Evolutionary conservation across 768 basidiomycete species (phyloP).

Genomic region (Tulasnella sp.): DNA sequence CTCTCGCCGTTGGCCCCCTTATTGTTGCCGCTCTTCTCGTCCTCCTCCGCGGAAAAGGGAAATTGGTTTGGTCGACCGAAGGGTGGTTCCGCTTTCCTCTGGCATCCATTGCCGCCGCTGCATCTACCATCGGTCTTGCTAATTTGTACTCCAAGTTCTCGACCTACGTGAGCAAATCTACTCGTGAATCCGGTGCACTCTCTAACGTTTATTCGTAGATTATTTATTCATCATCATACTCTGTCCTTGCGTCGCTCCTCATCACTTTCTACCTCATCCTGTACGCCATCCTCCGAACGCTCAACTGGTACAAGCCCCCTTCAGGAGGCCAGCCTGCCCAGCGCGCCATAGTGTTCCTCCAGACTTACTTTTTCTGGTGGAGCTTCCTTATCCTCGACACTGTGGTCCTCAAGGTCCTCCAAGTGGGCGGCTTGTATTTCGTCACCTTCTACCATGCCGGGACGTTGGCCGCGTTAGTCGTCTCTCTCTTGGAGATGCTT

Average conservation of each 20-base stretch:
- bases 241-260: conserved; percentile 49
- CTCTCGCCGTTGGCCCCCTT: conserved; percentile 62
- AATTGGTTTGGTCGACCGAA: conserved; percentile 5
- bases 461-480: conserved; percentile 42
- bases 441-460: conserved; percentile 53
- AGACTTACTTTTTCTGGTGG: conserved; percentile 59
- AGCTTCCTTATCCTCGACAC: conserved; percentile 52
- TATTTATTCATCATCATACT: conserved; percentile 53
- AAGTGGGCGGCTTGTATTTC: conserved; percentile 55
- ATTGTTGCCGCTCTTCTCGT: conserved; percentile 43
- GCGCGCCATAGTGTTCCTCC: conserved; percentile 50
- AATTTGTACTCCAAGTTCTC: conserved; percentile 53
- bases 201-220: conserved; percentile 42
- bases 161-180: conserved; percentile 51
- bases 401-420: conserved; percentile 40
- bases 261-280: conserved; percentile 50
- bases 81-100: conserved; percentile 60
- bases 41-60: conserved; percentile 30
- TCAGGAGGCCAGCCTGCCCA: conserved; percentile 37
- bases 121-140: conserved; percentile 48
- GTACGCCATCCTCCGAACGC: conserved; percentile 41
- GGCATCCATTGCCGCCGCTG: conserved; percentile 46
- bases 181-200: not conserved
- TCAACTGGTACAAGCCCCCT: conserved; percentile 33
- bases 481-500: conserved; percentile 31